These are phyloP conservation scores for Exophiala aquamarina DNA, from an alignment of 2,329 filamentous ascomycete genomes.

Conservation along the genomic window DNA sequence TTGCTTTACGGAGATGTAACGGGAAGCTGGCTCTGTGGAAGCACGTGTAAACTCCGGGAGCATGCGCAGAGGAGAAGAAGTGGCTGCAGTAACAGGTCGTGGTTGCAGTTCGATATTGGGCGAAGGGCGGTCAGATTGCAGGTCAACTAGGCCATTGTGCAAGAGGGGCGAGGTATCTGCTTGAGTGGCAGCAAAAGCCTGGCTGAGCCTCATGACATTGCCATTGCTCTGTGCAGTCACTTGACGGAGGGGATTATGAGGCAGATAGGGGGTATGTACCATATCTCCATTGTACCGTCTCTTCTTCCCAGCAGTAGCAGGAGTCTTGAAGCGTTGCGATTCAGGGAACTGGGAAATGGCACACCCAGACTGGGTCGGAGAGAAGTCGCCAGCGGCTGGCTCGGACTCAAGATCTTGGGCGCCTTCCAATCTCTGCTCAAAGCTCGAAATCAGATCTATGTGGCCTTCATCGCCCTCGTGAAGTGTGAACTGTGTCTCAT, in stretches of 20 bases:
- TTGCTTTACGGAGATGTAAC: constrained; percentile 48
- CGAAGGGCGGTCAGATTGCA: constrained; percentile 46
- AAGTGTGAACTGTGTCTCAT: constrained; percentile 39
- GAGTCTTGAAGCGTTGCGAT: constrained; percentile 45
- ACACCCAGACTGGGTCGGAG: constrained; percentile 30
- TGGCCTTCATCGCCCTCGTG: constrained; percentile 45
- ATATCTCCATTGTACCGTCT: constrained; percentile 32
- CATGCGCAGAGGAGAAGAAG: constrained; percentile 40
- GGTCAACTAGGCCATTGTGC: constrained; percentile 35
- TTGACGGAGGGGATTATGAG: constrained; percentile 43
- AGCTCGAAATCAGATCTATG: constrained; percentile 42
- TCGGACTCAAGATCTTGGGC: constrained; percentile 8
- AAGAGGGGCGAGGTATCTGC: constrained; percentile 47
- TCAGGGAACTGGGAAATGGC: constrained; percentile 45
- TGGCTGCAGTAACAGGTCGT: constrained; percentile 33
- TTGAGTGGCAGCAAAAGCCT: constrained; percentile 50
- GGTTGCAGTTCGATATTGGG: constrained; percentile 47
- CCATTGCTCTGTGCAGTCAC: constrained; percentile 35
- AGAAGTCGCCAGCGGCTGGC: constrained; percentile 16
- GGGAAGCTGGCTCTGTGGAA: constrained; percentile 41
- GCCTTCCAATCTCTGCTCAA: constrained; percentile 28
- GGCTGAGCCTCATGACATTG: constrained; percentile 44
- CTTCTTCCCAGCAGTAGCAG: constrained; percentile 41
- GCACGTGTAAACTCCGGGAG: constrained; percentile 36
- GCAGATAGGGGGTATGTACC: constrained; percentile 39